Evolutionary conservation across 148 eudicot genomes (phyloP).

Genomic region (Rhododendron mucronatum): DNA sequence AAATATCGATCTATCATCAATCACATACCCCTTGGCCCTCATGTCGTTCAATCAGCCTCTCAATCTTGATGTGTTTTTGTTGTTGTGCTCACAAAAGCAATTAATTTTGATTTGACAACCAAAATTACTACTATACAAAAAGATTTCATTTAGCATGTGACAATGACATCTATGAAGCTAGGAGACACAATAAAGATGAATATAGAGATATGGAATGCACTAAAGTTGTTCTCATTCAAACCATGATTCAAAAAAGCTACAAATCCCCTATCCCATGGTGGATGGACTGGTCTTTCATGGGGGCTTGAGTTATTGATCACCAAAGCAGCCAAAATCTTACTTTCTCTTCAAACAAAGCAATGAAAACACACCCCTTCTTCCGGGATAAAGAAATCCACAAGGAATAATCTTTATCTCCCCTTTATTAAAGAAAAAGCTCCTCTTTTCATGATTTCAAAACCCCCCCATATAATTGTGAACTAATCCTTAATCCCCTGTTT

Average conservation of each 20-base stretch:
- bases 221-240: neutral
- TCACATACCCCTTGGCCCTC: neutral
- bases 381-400: conserved; percentile 16
- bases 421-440: conserved; percentile 32
- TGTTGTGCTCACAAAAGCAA: neutral
- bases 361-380: conserved; percentile 12
- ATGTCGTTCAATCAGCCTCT: neutral
- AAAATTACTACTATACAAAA: neutral
- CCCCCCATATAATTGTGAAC: neutral
- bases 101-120: neutral
- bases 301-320: neutral
- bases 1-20: neutral
- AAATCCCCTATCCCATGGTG: neutral
- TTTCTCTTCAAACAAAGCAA: conserved; percentile 43
- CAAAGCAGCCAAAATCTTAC: conserved; percentile 29
- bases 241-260: conserved; percentile 7
- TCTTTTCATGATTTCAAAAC: conserved; percentile 30
- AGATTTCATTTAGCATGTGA: neutral
- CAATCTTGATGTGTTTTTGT: neutral
- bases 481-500: neutral
- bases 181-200: neutral
- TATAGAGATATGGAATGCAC: neutral
- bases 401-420: conserved; percentile 30
- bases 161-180: neutral
- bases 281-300: conserved; percentile 8